Conservation (phyloP, 2,329 filamentous ascomycete species). For the Phyllosticta citribraziliensis region DNA sequence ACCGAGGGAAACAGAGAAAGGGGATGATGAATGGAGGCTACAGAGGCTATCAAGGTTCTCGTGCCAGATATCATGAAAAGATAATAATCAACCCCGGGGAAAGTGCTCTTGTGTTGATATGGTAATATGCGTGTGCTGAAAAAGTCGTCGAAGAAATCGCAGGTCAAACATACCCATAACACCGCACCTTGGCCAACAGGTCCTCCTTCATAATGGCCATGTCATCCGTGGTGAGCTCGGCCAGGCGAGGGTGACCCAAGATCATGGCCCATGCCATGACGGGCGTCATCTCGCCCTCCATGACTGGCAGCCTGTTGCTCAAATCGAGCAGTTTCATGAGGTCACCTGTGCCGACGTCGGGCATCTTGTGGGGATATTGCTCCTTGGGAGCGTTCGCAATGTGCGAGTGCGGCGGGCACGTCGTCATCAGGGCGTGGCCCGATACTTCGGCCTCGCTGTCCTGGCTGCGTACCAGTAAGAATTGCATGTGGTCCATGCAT, state of each 20-base stretch:
- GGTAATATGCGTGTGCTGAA: neutral
- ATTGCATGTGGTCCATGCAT: slow-evolving; percentile 85
- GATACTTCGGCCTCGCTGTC: slow-evolving; percentile 54
- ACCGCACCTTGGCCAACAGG: slow-evolving; percentile 70
- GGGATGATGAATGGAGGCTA: neutral
- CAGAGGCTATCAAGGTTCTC: neutral
- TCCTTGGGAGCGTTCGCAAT: slow-evolving; percentile 46
- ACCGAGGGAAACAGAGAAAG: neutral
- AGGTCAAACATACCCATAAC: slow-evolving; percentile 65
- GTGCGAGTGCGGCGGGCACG: slow-evolving; percentile 66
- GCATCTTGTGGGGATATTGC: slow-evolving; percentile 60
- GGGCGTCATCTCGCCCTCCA: slow-evolving; percentile 81
- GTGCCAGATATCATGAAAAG: neutral
- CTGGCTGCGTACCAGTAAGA: slow-evolving; percentile 53
- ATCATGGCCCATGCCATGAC: slow-evolving; percentile 91
- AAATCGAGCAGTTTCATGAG: slow-evolving; percentile 75
- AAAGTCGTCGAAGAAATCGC: neutral
- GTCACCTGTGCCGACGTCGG: slow-evolving; percentile 60
- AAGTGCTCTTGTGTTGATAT: neutral
- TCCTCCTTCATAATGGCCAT: slow-evolving; percentile 63
- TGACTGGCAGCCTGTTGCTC: slow-evolving; percentile 67
- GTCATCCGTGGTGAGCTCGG: slow-evolving; percentile 56
- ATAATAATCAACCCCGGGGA: neutral
- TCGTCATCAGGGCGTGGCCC: slow-evolving; percentile 89
- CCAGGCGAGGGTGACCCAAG: slow-evolving; percentile 50